These are phyloP conservation scores for Davidsoniella eucalypti DNA, from an alignment of 2,329 filamentous ascomycete genomes.

Conservation along the genomic window DNA sequence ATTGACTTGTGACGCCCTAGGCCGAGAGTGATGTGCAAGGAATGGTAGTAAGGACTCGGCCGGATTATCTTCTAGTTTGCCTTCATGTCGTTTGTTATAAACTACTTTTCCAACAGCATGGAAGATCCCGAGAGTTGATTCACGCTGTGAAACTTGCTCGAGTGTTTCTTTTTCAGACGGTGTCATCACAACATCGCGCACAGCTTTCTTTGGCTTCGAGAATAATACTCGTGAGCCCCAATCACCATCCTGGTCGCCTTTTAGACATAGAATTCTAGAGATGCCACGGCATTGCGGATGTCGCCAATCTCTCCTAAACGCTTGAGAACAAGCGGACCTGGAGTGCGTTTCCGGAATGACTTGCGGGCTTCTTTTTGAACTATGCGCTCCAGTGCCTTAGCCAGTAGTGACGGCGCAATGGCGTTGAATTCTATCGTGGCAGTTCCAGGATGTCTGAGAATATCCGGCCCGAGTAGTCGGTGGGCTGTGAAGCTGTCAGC, in stretches of 20 bases:
- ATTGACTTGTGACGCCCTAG: conserved; percentile 46
- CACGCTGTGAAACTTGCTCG: conserved; percentile 67
- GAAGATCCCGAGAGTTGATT: conserved; percentile 84
- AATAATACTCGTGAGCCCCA: conserved; percentile 63
- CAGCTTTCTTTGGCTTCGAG: conserved; percentile 47
- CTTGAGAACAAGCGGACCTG: conserved; percentile 63
- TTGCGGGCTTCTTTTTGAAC: conserved; percentile 71
- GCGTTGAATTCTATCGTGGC: conserved; percentile 82
- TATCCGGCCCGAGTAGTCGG: conserved; percentile 70
- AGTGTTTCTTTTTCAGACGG: conserved; percentile 64
- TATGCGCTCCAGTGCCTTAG: conserved; percentile 67
- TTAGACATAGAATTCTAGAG: conserved; percentile 84
- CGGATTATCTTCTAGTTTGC: neutral
- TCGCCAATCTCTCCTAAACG: conserved; percentile 75
- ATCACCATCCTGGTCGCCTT: conserved; percentile 46
- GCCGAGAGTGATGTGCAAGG: conserved; percentile 39
- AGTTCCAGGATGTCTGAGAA: conserved; percentile 64
- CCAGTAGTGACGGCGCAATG: conserved; percentile 70
- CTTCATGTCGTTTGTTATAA: conserved; percentile 63
- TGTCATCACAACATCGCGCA: conserved; percentile 47
- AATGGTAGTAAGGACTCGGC: conserved; percentile 42
- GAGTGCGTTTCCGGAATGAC: conserved; percentile 58
- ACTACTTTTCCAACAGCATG: conserved; percentile 92
- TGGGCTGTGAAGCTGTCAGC: conserved; percentile 89
- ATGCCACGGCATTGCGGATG: conserved; percentile 79